Evolutionary conservation across 805 yeast species (phyloP).

Genomic region (Candida verbasci): DNA sequence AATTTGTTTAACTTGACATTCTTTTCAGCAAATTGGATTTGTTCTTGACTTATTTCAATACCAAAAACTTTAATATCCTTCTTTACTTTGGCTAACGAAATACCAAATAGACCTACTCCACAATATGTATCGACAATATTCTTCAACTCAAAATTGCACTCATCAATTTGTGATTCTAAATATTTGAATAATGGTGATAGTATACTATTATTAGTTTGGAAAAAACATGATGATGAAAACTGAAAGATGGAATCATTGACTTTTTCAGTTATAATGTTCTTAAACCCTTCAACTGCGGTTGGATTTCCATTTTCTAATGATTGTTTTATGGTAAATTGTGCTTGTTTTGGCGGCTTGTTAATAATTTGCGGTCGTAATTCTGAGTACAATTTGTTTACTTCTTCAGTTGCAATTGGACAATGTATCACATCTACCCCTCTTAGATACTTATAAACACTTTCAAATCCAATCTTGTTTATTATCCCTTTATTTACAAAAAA

Average conservation of each 20-base stretch:
- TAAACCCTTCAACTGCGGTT: constrained; percentile 22
- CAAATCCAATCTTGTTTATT: constrained; percentile 26
- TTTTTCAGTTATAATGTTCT: constrained; percentile 29
- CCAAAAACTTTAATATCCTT: constrained; percentile 35
- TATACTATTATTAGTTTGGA: constrained; percentile 36
- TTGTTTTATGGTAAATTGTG: constrained; percentile 28
- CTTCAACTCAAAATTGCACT: constrained; percentile 11
- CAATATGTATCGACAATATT: constrained; percentile 41
- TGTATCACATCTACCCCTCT: constrained; percentile 27
- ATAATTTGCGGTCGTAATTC: constrained; percentile 10
- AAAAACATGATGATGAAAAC: constrained; percentile 36
- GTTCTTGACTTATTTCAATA: constrained; percentile 31
- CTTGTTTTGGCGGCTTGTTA: constrained; percentile 3
- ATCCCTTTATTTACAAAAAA: constrained; percentile 11
- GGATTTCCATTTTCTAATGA: constrained; percentile 24
- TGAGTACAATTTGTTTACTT: constrained; percentile 24
- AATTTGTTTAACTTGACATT: constrained; percentile 38
- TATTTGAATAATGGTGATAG: constrained; percentile 32
- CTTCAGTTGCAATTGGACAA: constrained; percentile 33
- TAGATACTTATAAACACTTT: constrained; percentile 17
- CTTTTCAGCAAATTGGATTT: constrained; percentile 32
- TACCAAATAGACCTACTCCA: constrained; percentile 44
- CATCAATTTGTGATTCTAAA: constrained; percentile 18
- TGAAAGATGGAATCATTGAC: constrained; percentile 33
- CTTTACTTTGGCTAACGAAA: constrained; percentile 24